Percentiles rank a stretch among this genome's conserved stretches.
Conservation (phyloP, 192 early-diverging fungal genomes). For the Coemansia sp. region DNA sequence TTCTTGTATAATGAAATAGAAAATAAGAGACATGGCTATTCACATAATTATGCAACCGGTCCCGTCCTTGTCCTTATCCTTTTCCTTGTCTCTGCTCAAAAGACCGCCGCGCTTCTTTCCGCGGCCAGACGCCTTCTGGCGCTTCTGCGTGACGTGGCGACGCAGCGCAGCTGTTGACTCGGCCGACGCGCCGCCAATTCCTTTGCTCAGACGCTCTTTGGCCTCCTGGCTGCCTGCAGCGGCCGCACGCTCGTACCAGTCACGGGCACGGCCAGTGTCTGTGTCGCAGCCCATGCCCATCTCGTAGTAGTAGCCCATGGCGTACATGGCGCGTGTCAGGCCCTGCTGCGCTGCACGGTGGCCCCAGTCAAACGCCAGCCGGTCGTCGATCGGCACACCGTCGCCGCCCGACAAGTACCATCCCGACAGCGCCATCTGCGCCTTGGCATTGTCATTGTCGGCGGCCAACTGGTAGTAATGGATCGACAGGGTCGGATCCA, state of each 20-base stretch:
- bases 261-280: constrained; percentile 57
- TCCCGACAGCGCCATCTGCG: constrained; percentile 84
- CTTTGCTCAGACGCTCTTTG: constrained; percentile 46
- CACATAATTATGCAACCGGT: constrained; percentile 50
- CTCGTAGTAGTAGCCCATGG: constrained; percentile 89
- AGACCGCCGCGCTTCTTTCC: constrained; percentile 34
- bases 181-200: constrained; percentile 24
- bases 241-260: constrained; percentile 70
- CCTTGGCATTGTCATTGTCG: constrained; percentile 72
- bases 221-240: constrained; percentile 55
- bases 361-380: constrained; percentile 79
- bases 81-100: constrained; percentile 37
- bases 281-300: constrained; percentile 66
- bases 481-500: constrained; percentile 67
- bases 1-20: too few relatives aligned
- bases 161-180: constrained; percentile 47
- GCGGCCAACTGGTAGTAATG: constrained; percentile 82
- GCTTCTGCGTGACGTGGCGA: constrained; percentile 56
- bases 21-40: constrained; percentile 1
- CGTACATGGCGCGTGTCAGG: constrained; percentile 79
- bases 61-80: constrained; percentile 38
- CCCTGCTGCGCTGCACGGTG: constrained; percentile 76
- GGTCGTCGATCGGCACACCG: constrained; percentile 64
- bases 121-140: constrained; percentile 44
- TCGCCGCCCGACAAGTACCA: constrained; percentile 83